phyloP scores from a whole-genome alignment of 805 yeast genomes.

The Pichia exigua region DNA sequence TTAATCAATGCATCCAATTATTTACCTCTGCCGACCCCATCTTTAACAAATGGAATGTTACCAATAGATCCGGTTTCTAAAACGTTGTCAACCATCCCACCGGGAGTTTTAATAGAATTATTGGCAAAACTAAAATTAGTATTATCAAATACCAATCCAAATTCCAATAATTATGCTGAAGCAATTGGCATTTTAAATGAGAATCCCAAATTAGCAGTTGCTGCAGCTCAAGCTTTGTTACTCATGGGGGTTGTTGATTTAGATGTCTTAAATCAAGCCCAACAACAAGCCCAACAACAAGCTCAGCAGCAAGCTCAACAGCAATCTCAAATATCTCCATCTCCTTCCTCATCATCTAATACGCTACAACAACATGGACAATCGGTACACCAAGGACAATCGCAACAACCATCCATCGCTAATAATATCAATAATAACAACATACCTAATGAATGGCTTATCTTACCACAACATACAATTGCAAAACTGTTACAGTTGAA shows the following conservation, averaged over 20 bases:
- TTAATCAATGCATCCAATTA: conserved; percentile 48
- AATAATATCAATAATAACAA: conserved; percentile 1
- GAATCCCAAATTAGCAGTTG: conserved; percentile 50
- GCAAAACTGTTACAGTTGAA: conserved; percentile 44
- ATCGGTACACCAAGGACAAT: conserved; percentile 9
- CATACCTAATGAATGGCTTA: conserved; percentile 37
- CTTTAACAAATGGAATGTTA: conserved; percentile 25
- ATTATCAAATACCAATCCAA: conserved; percentile 43
- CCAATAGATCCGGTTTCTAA: conserved; percentile 45
- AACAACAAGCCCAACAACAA: too few relatives aligned
- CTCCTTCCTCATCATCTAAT: not conserved
- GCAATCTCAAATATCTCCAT: not conserved
- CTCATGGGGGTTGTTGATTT: conserved; percentile 71
- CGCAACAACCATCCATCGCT: not conserved
- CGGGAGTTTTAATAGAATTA: conserved; percentile 61
- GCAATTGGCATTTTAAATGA: conserved; percentile 46
- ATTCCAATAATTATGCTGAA: conserved; percentile 30
- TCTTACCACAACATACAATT: conserved; percentile 40
- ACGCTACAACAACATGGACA: conserved; percentile 5
- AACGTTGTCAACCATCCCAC: conserved; percentile 58
- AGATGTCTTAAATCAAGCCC: conserved; percentile 58
- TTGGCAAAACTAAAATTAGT: conserved; percentile 57
- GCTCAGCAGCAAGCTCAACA: conserved; percentile 42
- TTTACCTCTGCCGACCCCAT: conserved; percentile 41
- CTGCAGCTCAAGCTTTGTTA: conserved; percentile 66